Base-by-base conservation (phyloP, 2,329 filamentous ascomycete genomes). In the Cercospora zeae-maydis region DNA sequence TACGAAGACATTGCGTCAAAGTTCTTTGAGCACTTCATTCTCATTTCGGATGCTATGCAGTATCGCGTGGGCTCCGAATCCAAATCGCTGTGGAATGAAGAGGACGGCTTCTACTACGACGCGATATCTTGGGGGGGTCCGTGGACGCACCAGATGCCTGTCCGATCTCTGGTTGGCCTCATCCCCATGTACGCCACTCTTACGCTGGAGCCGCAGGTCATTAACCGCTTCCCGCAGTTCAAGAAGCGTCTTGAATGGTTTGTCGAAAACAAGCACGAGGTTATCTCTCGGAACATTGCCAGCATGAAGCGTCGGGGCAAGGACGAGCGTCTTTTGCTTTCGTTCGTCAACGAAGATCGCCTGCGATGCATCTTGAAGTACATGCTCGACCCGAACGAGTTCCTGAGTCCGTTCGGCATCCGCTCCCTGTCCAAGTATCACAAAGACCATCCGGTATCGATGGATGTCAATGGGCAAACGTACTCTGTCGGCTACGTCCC, bases 31-130 rank as follows among this genome's bases (percentile, higher is more conserved):
- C 95, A 98, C 74, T 98, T 98, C 78, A 91, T 98, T 73, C 88
- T 97, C 76, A 98, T 98, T 76, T 96, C 92, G 73, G 95, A 98
- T 79, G 95, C 93, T 62, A 97, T 98, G 93, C 83, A 89, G 83
- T 78, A 85, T 83, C 71, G 91, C 79, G 70, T 83, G 77, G 78
- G 88, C 78, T 80, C 88, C 80, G 74, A 86, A 69, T 90, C 95
- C 71, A 86, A 91, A 73, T 96, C 93, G 34, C 80, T 98, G 7
- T 98, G 93, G 93, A 98, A 97, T 73, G 92, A 97, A 30, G 86
- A 96, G 66, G 93, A 98, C 76, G 92, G 91, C 61, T 98, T 98
- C 82, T 98, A 98, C 83, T 98, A 98, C 75, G 93, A 98, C 78
- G 93, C 93, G 27, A 98, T 98, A 67, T 96, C 93, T 1, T 98